Evolutionary conservation across 192 early-diverging fungal genomes (phyloP).

Genomic region (Globomyces pollinis-pini): DNA sequence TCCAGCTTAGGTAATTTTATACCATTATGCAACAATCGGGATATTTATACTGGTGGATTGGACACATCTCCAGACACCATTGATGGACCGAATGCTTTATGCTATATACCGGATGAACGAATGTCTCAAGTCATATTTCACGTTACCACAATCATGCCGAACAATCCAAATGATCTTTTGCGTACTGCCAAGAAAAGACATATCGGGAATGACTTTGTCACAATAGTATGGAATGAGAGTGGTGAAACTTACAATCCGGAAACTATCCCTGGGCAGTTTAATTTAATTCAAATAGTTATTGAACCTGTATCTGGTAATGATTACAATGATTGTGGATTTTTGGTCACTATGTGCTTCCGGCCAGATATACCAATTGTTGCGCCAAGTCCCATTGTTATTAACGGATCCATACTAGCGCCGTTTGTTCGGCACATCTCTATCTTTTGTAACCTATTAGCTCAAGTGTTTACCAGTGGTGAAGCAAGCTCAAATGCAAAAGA

Average conservation of each 20-base stretch:
- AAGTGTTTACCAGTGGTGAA: constrained; percentile 69
- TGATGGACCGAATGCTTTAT: constrained; percentile 80
- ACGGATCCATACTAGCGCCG: constrained; percentile 61
- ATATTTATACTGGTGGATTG: constrained; percentile 79
- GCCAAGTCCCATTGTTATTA: constrained; percentile 75
- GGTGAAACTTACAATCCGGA: constrained; percentile 71
- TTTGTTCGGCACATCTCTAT: constrained; percentile 80
- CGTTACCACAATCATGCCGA: constrained; percentile 91
- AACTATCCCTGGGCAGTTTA: constrained; percentile 90
- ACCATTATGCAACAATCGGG: constrained; percentile 56
- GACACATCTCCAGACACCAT: constrained; percentile 72
- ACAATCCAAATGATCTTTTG: constrained; percentile 63
- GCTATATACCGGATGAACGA: constrained; percentile 58
- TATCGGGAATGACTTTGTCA: constrained; percentile 96
- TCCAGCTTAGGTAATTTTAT: constrained; percentile 69
- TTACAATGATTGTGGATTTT: constrained; percentile 40
- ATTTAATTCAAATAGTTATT: constrained; percentile 91
- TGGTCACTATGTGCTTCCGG: constrained; percentile 59
- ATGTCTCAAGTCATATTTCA: constrained; percentile 89
- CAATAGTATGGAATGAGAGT: constrained; percentile 90
- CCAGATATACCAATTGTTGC: constrained; percentile 69
- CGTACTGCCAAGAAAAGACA: constrained; percentile 86
- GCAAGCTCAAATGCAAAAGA: constrained; percentile 78
- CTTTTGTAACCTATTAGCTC: constrained; percentile 83
- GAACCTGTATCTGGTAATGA: constrained; percentile 48